Evolutionary conservation across 2,329 filamentous ascomycete species (phyloP).

Genomic region (Periconia sp.): DNA sequence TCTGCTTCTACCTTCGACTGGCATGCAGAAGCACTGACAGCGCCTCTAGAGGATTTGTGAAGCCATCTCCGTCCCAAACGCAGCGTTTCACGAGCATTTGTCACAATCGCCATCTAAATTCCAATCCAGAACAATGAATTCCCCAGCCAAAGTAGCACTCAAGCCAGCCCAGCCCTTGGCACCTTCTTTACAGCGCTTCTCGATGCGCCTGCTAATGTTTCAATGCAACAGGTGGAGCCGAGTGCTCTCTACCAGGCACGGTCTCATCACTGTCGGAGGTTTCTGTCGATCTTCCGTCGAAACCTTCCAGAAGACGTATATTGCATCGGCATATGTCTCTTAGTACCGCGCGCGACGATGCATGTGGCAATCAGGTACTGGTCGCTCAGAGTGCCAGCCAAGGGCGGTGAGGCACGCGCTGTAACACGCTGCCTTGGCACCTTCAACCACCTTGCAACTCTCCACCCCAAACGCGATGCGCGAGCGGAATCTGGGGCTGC

Average conservation of each 20-base stretch:
- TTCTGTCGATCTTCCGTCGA: conserved; percentile 12
- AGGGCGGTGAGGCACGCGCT: conserved; percentile 7
- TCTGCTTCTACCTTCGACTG: too few relatives aligned
- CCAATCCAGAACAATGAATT: too few relatives aligned
- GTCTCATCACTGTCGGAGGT: conserved; percentile 14
- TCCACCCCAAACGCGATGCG: background rate
- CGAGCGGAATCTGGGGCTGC: background rate
- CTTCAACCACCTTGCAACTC: background rate
- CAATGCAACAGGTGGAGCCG: background rate
- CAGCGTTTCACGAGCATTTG: conserved; percentile 2
- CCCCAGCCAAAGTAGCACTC: too few relatives aligned
- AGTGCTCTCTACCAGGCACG: conserved; percentile 4
- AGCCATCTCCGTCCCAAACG: too few relatives aligned
- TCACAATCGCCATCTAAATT: too few relatives aligned
- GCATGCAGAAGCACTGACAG: too few relatives aligned
- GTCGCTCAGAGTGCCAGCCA: conserved; percentile 1
- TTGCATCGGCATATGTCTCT: background rate
- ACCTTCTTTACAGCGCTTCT: background rate
- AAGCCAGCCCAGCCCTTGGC: too few relatives aligned
- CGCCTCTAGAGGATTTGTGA: too few relatives aligned
- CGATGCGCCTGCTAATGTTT: background rate
- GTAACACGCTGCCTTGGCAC: conserved; percentile 12
- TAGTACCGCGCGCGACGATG: background rate
- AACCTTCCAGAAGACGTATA: conserved; percentile 12
- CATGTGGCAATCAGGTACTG: conserved; percentile 1